Evolutionary conservation across 257 asterid species (phyloP), one percentile per base, ranked within the genome.

Genomic region (Penstemon eatonii): DNA sequence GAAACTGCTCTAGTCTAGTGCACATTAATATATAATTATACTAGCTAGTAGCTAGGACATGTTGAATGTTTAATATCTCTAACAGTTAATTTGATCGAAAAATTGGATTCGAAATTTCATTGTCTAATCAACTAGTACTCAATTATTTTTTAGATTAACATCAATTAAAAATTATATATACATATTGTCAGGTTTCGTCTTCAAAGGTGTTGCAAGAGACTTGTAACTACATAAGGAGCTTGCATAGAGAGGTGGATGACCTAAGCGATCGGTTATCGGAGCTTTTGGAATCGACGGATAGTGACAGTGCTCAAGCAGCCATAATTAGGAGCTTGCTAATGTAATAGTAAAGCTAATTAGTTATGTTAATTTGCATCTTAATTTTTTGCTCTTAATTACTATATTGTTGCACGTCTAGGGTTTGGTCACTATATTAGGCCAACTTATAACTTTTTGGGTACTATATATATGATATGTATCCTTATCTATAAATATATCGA

Each of bases 191-290:
- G 98, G 97, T 73, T 12, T 88, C 97, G 6, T 96, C 98, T 2
- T 86, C 98, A 1, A 93, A 87, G 78, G 97, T 93, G 72, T 68
- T 93, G 86, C 96, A 93, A 43, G 98, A 93, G 80, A 93, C 98
- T 6, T 93, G 98, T 59, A 93, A 93, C 94, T 88, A 93, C 78
- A 90, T 93, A 1, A 74, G 89, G 70, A 90, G 51, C 85, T 79
- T 93, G 80, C 97, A 90, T 76, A 74, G 87, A 72, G 98, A 93
- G 76, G 97, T 93, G 69, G 98, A 88, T 45, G 96, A 76, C 60
- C 74, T 93, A 42, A 93, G 97, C 60, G 98, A 90, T 0, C 83
- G 98, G 46, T 45, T 93, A 46, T 82, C 96, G 61, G 88, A 77
- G 78, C 96, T 90, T 59, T 69, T 93, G 82, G 94, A 88, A 18